A percentile compares a stretch with the other conserved stretches of the same genome.
phyloP scores from a whole-genome alignment of 257 asterid species.

The Gentiana straminea region DNA sequence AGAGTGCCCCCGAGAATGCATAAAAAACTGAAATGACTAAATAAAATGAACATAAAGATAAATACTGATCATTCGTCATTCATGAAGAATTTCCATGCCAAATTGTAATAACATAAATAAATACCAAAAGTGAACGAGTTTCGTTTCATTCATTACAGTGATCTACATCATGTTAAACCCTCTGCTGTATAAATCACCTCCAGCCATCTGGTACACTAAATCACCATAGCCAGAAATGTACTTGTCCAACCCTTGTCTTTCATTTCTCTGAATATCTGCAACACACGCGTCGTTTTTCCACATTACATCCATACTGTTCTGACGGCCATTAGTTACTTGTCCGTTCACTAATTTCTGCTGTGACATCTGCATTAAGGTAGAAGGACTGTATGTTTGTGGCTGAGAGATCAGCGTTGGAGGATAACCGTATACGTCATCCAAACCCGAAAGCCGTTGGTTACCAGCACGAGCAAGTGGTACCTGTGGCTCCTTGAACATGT shows the following conservation, averaged over 20 bases:
- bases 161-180: conserved; percentile 41
- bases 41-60: too few species aligned
- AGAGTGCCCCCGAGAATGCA: too few species aligned
- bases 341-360: conserved; percentile 36
- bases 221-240: conserved; percentile 61
- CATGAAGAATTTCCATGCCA: too few species aligned
- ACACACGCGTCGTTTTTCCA: conserved; percentile 35
- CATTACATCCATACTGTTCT: conserved; percentile 30
- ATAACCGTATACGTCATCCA: conserved; percentile 25
- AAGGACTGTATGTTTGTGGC: conserved; percentile 27
- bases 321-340: conserved; percentile 32
- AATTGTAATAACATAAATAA: too few species aligned
- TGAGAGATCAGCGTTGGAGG: conserved; percentile 39
- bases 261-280: conserved; percentile 45
- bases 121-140: too few species aligned
- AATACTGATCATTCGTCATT: too few species aligned
- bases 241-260: conserved; percentile 35
- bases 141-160: too few species aligned
- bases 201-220: conserved; percentile 35
- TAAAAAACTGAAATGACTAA: too few species aligned
- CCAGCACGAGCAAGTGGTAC: conserved; percentile 22
- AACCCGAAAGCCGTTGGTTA: conserved; percentile 19
- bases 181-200: conserved; percentile 56
- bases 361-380: conserved; percentile 31
- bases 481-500: conserved; percentile 27